A percentile compares a stretch with the other conserved stretches of the same genome.
Conservation (phyloP, 176 grass and related monocot genomes). For the Phoenix dactylifera region DNA sequence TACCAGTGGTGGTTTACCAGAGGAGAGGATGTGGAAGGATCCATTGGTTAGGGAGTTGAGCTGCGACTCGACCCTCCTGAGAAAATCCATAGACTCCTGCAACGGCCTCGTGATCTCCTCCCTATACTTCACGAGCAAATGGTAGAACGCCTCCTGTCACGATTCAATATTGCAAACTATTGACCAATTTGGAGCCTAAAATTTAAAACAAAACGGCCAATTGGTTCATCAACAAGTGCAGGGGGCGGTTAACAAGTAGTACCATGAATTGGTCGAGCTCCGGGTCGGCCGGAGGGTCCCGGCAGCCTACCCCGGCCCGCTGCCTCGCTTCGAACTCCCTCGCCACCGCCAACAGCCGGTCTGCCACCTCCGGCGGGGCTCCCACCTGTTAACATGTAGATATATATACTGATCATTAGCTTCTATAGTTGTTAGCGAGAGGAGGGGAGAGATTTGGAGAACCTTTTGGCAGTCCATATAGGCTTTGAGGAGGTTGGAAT, state of each 20-base stretch:
- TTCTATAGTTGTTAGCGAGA: background rate
- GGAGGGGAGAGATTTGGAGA: too few species aligned
- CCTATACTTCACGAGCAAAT: conserved; percentile 96
- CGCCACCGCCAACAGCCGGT: conserved; percentile 49
- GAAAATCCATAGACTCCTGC: conserved; percentile 94
- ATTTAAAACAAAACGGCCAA: too few species aligned
- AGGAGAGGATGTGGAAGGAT: conserved; percentile 66
- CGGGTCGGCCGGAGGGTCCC: conserved; percentile 57
- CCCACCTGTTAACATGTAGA: conserved; percentile 41
- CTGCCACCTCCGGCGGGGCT: conserved; percentile 80
- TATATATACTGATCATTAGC: too few species aligned
- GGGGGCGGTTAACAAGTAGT: background rate
- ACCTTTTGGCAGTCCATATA: conserved; percentile 99
- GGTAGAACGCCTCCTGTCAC: conserved; percentile 84
- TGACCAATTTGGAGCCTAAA: too few species aligned
- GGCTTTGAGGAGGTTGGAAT: conserved; percentile 81
- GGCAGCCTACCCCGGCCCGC: conserved; percentile 43
- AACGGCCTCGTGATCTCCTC: conserved; percentile 89
- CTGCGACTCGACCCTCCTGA: conserved; percentile 74
- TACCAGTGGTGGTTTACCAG: conserved; percentile 34
- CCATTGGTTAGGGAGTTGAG: conserved; percentile 80
- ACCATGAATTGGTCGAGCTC: conserved; percentile 99
- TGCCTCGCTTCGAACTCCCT: conserved; percentile 75
- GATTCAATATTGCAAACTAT: too few species aligned
- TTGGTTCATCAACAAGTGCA: too few species aligned